phyloP scores from a whole-genome alignment of 768 basidiomycete species.

The Naganishia kalamii region DNA sequence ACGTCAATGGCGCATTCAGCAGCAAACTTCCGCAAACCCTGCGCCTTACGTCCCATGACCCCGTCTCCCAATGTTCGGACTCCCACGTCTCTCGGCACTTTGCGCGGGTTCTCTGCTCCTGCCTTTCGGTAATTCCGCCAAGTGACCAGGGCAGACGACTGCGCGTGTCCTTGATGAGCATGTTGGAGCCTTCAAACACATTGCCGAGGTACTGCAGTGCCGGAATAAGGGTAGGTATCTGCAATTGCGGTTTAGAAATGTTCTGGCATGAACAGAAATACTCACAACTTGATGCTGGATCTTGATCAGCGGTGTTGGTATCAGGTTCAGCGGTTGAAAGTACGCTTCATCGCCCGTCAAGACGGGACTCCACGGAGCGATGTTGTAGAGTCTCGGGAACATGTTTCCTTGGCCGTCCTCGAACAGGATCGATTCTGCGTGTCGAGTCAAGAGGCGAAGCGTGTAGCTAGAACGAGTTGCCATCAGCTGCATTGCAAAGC shows the following conservation, averaged over 20 bases:
- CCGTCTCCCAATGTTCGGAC: background rate
- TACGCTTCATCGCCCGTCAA: background rate
- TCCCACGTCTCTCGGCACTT: constrained; percentile 6
- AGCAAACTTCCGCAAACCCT: background rate
- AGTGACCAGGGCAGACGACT: constrained; percentile 2
- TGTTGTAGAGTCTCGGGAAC: constrained; percentile 9
- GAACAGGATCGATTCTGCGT: background rate
- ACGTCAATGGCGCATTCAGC: background rate
- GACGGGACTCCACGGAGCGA: constrained; percentile 6
- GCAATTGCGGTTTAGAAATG: background rate
- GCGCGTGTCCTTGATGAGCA: constrained; percentile 3
- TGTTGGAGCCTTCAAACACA: constrained; percentile 10
- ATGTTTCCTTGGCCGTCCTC: background rate
- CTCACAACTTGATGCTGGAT: constrained; percentile 12
- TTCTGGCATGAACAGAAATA: background rate
- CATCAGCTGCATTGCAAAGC: background rate
- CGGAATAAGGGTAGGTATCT: constrained; percentile 13
- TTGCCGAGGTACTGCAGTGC: constrained; percentile 6
- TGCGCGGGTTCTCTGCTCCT: constrained; percentile 1
- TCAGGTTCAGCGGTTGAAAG: constrained; percentile 11
- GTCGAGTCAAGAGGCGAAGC: background rate
- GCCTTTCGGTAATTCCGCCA: background rate
- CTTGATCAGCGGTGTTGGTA: constrained; percentile 8
- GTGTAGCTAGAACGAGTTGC: background rate
- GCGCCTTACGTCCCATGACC: background rate